Evolutionary conservation across 2,329 filamentous ascomycete species (phyloP).

Genomic region (Trichoderma endophyticum): DNA sequence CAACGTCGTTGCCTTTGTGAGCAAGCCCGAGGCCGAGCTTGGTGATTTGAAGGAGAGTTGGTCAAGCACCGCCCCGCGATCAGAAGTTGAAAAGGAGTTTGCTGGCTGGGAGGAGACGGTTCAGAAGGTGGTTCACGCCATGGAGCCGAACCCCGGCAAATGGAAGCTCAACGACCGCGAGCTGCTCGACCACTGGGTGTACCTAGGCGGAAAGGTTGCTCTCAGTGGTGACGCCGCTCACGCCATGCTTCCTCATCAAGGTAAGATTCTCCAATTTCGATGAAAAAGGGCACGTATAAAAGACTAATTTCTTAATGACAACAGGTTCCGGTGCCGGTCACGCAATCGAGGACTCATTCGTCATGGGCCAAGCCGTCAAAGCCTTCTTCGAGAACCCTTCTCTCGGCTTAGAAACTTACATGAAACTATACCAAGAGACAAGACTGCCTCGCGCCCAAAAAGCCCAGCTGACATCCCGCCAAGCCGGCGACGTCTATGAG

Average conservation of each 20-base stretch:
- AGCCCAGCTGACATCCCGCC: constrained; percentile 5
- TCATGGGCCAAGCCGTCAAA: constrained; percentile 13
- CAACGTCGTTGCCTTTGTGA: constrained; percentile 8
- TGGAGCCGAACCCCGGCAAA: constrained; percentile 5
- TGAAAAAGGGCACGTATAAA: background rate
- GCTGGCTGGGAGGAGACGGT: constrained; percentile 11
- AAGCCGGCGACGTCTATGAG: constrained; percentile 12
- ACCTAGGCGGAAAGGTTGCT: background rate
- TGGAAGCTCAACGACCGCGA: constrained; percentile 15
- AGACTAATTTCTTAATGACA: background rate
- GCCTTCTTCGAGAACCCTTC: constrained; percentile 9
- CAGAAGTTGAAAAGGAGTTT: constrained; percentile 7
- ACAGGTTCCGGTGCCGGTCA: constrained; percentile 9
- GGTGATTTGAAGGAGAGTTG: background rate
- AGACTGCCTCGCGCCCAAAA: constrained; percentile 1
- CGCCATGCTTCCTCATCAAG: constrained; percentile 15
- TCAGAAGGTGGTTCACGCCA: constrained; percentile 3
- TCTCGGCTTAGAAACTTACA: constrained; percentile 4
- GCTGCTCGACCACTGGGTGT: constrained; percentile 2
- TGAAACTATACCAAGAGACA: constrained; percentile 12
- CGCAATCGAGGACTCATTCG: constrained; percentile 14
- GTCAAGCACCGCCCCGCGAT: constrained; percentile 1
- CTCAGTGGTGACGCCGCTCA: constrained; percentile 9
- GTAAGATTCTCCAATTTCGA: background rate
- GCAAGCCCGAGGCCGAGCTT: background rate